A percentile compares a stretch with the other conserved stretches of the same genome.
These are phyloP conservation scores for Salix udensis DNA, from an alignment of 345 rosid species.

Conservation along the genomic window DNA sequence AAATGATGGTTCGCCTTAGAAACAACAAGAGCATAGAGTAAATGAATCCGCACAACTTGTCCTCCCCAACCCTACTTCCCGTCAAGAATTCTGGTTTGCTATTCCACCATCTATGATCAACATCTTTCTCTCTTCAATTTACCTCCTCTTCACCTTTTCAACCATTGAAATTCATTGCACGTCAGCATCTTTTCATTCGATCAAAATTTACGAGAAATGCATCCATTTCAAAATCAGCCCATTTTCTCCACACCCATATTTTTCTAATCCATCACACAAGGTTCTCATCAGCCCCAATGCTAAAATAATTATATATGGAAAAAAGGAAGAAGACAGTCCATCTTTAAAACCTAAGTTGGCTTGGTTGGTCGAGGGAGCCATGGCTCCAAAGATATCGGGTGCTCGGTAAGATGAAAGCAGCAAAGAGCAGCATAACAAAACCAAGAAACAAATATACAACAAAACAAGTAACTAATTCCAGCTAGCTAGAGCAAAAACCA, in stretches of 20 bases:
- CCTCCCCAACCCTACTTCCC: background rate
- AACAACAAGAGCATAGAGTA: background rate
- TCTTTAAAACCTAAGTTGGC: background rate
- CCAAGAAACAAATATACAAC: no score
- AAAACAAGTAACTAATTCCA: background rate
- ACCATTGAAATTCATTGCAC: background rate
- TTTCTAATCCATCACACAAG: background rate
- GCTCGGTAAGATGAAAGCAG: background rate
- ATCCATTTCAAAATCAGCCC: background rate
- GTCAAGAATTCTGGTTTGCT: background rate
- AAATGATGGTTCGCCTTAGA: background rate
- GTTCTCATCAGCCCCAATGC: background rate
- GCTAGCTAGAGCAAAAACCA: background rate
- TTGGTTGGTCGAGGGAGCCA: background rate
- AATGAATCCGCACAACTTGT: background rate
- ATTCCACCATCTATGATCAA: background rate
- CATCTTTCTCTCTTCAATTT: background rate
- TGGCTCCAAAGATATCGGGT: background rate
- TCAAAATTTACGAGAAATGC: background rate
- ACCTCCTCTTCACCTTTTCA: background rate
- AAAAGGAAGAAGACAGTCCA: no score
- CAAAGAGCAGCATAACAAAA: no score
- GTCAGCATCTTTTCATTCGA: background rate
- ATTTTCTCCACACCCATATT: background rate
- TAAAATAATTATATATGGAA: no score